Conservation (phyloP, 352 stramenopile species). For the Globisporangium takayamanum region DNA sequence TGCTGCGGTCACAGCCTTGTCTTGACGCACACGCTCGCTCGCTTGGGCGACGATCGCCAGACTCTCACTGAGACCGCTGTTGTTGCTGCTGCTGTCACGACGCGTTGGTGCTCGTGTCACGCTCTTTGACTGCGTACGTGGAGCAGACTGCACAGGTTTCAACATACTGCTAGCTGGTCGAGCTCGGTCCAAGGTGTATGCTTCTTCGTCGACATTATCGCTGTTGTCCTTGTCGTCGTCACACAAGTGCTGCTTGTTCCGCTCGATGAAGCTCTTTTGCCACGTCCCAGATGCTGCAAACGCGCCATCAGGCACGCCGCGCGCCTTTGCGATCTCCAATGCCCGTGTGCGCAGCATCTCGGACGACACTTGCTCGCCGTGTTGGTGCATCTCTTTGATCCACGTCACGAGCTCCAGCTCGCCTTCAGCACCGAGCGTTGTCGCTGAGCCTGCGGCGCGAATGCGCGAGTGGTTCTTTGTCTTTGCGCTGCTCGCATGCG, state of each 20-base stretch:
- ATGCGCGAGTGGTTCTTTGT: constrained; percentile 13
- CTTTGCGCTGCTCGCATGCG: constrained; percentile 13
- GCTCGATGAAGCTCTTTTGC: constrained; percentile 12
- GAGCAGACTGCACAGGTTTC: not conserved
- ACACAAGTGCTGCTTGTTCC: constrained; percentile 5
- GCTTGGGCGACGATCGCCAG: too few relatives aligned
- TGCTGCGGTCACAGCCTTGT: too few relatives aligned
- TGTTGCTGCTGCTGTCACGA: not conserved
- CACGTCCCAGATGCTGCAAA: constrained; percentile 10
- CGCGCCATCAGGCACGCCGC: constrained; percentile 5
- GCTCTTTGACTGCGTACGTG: not conserved
- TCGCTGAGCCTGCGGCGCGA: constrained; percentile 5
- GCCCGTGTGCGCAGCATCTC: constrained; percentile 9
- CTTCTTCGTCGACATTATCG: not conserved
- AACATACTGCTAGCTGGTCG: not conserved
- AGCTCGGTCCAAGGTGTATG: not conserved
- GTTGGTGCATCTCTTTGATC: not conserved
- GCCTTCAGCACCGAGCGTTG: constrained; percentile 8
- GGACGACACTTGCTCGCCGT: constrained; percentile 3
- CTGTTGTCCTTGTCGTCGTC: not conserved
- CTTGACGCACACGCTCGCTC: too few relatives aligned
- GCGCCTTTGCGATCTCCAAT: constrained; percentile 5
- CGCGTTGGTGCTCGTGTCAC: not conserved
- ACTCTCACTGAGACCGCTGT: not conserved
- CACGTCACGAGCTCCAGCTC: constrained; percentile 9